Conservation (phyloP, 202 grass and related monocot species). For the Carex arenaria region DNA sequence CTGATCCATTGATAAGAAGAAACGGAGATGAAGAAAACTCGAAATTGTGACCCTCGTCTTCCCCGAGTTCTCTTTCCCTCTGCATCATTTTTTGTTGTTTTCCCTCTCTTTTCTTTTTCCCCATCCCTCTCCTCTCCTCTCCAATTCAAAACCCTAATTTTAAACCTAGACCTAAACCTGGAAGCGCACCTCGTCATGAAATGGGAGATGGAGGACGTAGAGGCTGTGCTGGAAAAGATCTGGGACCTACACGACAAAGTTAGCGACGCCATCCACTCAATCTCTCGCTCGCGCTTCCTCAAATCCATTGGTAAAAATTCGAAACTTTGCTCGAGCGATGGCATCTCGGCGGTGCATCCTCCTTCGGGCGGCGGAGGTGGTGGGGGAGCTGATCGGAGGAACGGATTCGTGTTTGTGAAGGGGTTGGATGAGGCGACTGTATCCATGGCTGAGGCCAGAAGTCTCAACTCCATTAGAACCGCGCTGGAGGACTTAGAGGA, state of each 20-base stretch:
- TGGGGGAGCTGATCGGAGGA: constrained; percentile 22
- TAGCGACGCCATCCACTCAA: constrained; percentile 75
- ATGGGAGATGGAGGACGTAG: constrained; percentile 57
- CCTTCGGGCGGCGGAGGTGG: constrained; percentile 3
- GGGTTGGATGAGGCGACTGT: constrained; percentile 18
- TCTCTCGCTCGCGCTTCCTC: constrained; percentile 53
- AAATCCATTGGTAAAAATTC: constrained; percentile 15
- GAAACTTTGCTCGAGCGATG: constrained; percentile 9
- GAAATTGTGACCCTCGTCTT: not conserved
- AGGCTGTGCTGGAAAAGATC: constrained; percentile 62
- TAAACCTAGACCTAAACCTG: not conserved
- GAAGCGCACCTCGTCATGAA: constrained; percentile 28
- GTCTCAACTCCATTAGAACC: constrained; percentile 68
- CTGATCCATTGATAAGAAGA: not conserved
- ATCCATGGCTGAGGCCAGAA: constrained; percentile 57
- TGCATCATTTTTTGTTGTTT: constrained; percentile 7
- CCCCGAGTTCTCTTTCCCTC: not conserved
- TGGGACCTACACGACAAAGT: constrained; percentile 81
- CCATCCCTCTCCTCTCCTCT: not conserved
- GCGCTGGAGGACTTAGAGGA: constrained; percentile 92
- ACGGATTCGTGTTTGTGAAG: constrained; percentile 65
- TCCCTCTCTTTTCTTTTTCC: constrained; percentile 7
- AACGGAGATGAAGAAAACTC: not conserved
- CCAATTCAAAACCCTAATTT: constrained; percentile 18
- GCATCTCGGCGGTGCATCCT: not conserved